Conservation (phyloP, 148 eudicot genomes). For the Diospyros kaki region DNA sequence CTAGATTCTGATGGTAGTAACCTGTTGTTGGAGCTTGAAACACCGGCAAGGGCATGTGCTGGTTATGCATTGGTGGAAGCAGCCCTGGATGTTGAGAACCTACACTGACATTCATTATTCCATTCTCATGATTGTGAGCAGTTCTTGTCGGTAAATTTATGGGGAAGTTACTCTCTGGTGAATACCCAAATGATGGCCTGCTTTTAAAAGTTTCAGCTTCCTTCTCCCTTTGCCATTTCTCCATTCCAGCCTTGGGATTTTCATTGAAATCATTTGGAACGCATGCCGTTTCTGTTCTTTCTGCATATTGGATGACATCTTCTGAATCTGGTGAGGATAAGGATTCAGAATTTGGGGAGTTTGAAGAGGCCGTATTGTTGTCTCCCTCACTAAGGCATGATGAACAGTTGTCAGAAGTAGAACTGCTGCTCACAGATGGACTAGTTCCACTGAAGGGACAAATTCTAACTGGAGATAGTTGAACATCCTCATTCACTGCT, state of each 20-base stretch:
- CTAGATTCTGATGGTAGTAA: conserved; percentile 69
- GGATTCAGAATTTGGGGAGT: conserved; percentile 59
- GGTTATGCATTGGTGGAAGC: conserved; percentile 54
- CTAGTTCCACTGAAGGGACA: conserved; percentile 35
- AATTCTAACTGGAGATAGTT: conserved; percentile 26
- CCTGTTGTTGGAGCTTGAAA: conserved; percentile 65
- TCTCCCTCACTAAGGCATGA: conserved; percentile 94
- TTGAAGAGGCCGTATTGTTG: conserved; percentile 57
- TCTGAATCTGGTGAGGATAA: conserved; percentile 83
- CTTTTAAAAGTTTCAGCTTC: conserved; percentile 26
- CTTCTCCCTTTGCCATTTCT: conserved; percentile 17
- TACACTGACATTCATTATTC: conserved; percentile 25
- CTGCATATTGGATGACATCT: conserved; percentile 60
- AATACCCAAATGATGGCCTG: conserved; percentile 18
- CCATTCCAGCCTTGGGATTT: conserved; percentile 31
- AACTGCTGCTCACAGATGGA: conserved; percentile 54
- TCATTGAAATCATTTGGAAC: conserved; percentile 27
- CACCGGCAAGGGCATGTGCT: conserved; percentile 53
- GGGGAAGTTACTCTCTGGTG: conserved; percentile 14
- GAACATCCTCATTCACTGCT: conserved; percentile 35
- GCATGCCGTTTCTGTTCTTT: conserved; percentile 45
- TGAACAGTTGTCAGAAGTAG: conserved; percentile 86
- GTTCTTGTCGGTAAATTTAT: conserved; percentile 26
- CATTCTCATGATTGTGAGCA: conserved; percentile 29
- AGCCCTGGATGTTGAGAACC: conserved; percentile 37